These are phyloP conservation scores for Neurospora sp. DNA, from an alignment of 495 filamentous ascomycete genomes.

Conservation along the genomic window DNA sequence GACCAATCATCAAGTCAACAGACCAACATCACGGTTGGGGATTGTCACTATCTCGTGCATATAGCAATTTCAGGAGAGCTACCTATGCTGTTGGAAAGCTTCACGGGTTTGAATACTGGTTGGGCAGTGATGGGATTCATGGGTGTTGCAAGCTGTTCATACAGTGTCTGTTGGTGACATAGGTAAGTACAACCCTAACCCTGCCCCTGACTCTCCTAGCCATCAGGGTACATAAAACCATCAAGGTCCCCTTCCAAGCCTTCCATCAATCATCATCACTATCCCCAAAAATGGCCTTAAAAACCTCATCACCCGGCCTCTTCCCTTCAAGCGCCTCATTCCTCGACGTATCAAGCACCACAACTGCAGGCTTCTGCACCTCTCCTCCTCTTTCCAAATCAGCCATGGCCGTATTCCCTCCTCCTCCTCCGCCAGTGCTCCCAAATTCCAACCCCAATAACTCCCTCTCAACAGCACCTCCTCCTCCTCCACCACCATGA, in stretches of 20 bases:
- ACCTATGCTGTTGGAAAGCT: too few species aligned
- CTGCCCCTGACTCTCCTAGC: neutral
- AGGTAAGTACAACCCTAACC: neutral
- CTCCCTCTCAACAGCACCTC: neutral
- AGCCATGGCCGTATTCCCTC: conserved; percentile 21
- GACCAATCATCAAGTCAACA: neutral
- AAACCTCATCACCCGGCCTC: conserved; percentile 79
- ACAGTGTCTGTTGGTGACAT: neutral
- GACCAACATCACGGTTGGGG: neutral
- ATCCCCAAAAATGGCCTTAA: conserved; percentile 89
- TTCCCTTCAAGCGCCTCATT: conserved; percentile 83
- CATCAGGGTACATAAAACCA: neutral
- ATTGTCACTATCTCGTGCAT: neutral
- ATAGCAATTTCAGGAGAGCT: neutral
- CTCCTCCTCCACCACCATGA: neutral
- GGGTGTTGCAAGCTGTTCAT: neutral
- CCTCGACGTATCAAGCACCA: conserved; percentile 57
- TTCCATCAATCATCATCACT: conserved; percentile 55
- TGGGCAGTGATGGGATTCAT: neutral
- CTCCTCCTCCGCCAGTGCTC: conserved; percentile 7
- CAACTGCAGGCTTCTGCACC: neutral
- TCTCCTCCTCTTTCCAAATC: neutral
- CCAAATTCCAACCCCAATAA: conserved; percentile 3
- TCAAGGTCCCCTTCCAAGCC: neutral
- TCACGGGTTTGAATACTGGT: too few species aligned